Conservation (phyloP, 2,329 filamentous ascomycete genomes). For the Colletotrichum neosansevieriae region DNA sequence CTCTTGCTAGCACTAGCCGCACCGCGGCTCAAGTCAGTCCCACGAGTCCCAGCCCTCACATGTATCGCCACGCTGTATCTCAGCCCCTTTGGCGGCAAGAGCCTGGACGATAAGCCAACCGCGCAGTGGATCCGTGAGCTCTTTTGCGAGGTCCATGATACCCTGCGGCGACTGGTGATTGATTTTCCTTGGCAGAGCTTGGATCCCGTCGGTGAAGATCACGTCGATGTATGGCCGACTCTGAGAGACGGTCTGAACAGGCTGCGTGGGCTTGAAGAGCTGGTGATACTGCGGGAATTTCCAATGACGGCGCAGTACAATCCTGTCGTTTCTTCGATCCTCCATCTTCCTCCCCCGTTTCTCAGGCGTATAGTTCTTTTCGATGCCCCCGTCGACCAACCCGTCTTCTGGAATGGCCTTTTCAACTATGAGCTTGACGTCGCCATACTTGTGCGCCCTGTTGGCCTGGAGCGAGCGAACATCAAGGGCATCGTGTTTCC, state of each 20-base stretch:
- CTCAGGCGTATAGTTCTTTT: conserved; percentile 48
- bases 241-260: conserved; percentile 59
- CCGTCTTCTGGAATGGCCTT: conserved; percentile 55
- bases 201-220: conserved; percentile 54
- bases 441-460: conserved; percentile 56
- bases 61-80: conserved; percentile 57
- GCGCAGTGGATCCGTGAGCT: conserved; percentile 57
- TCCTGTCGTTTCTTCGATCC: too few relatives aligned
- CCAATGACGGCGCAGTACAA: conserved; percentile 55
- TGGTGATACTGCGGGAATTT: conserved; percentile 61
- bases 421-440: conserved; percentile 54
- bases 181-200: conserved; percentile 61
- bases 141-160: conserved; percentile 53
- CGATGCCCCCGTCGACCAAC: conserved; percentile 51
- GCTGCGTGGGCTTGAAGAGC: conserved; percentile 59
- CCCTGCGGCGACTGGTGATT: conserved; percentile 59
- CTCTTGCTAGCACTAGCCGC: conserved; percentile 50
- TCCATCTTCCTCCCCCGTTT: too few relatives aligned
- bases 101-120: conserved; percentile 54
- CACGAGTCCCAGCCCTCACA: conserved; percentile 44
- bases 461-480: conserved; percentile 48
- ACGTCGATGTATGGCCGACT: conserved; percentile 52
- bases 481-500: conserved; percentile 47
- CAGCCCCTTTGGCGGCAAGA: conserved; percentile 50
- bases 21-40: neutral